Evolutionary conservation across 1,284 basidiomycete genomes (phyloP).

Genomic region (Rhizoctonia solani): DNA sequence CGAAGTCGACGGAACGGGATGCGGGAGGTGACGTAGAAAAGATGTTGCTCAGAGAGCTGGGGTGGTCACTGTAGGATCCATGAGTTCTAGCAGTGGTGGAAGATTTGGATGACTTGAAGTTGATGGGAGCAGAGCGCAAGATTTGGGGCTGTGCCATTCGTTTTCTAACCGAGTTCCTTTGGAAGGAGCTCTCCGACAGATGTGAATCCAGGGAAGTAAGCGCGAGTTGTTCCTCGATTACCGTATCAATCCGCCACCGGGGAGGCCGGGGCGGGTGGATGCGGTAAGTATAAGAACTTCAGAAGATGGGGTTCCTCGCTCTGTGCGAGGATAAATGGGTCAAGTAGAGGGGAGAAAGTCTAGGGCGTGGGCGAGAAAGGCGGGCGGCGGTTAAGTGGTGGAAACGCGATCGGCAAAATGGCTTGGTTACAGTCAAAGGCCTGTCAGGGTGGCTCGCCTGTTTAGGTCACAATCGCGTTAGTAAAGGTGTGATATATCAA

Average conservation of each 20-base stretch:
- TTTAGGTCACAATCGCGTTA: slow-evolving; percentile 25
- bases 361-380: slow-evolving; percentile 39
- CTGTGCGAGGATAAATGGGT: slow-evolving; percentile 59
- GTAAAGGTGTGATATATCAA: not conserved
- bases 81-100: slow-evolving; percentile 40
- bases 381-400: slow-evolving; percentile 38
- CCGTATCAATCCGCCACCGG: slow-evolving; percentile 74
- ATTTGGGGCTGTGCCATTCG: slow-evolving; percentile 66
- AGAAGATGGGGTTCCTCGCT: slow-evolving; percentile 70
- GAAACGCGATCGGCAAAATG: no score
- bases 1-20: slow-evolving; percentile 22
- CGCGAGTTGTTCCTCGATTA: slow-evolving; percentile 45
- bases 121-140: slow-evolving; percentile 51
- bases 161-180: slow-evolving; percentile 27
- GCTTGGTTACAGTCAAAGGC: no score
- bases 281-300: slow-evolving; percentile 53
- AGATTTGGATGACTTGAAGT: slow-evolving; percentile 47
- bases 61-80: slow-evolving; percentile 31
- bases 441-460: slow-evolving; percentile 81
- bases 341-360: no score
- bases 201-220: slow-evolving; percentile 27
- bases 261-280: slow-evolving; percentile 69
- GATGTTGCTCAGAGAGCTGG: slow-evolving; percentile 24
- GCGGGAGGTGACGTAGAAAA: slow-evolving; percentile 36
- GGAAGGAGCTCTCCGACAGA: slow-evolving; percentile 19